Percentiles rank a stretch among this genome's conserved stretches.
Conservation (phyloP, 116 monocot genomes). For the Dioscorea cayenensis region DNA sequence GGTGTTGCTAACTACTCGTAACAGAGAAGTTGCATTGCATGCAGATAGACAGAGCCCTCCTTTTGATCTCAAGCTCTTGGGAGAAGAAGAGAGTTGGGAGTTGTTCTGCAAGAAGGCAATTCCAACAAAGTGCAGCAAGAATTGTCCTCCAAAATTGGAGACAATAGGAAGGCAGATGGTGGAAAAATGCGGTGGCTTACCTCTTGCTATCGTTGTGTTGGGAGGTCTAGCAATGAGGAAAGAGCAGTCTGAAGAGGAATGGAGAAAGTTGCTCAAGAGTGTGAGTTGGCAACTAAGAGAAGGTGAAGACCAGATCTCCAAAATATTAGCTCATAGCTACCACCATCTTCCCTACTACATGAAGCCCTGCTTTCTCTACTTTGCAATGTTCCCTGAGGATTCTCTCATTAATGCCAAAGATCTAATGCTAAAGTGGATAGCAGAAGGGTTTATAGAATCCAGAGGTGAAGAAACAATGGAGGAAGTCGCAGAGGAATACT, state of each 20-base stretch:
- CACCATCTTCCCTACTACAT: constrained; percentile 12
- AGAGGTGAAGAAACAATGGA: constrained; percentile 3
- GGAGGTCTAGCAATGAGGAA: constrained; percentile 13
- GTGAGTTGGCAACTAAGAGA: constrained; percentile 5
- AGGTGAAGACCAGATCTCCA: background rate
- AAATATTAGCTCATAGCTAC: constrained; percentile 20
- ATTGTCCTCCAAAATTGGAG: background rate
- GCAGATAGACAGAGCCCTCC: constrained; percentile 7
- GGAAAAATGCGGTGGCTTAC: constrained; percentile 7
- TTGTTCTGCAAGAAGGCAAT: constrained; percentile 13
- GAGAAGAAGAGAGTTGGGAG: constrained; percentile 15
- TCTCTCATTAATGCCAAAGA: background rate
- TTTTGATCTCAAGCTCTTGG: constrained; percentile 1
- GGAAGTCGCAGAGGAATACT: constrained; percentile 8
- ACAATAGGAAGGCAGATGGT: constrained; percentile 10
- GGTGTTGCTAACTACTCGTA: constrained; percentile 22
- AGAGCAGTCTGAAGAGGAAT: background rate
- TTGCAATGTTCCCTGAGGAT: constrained; percentile 20
- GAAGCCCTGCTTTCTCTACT: constrained; percentile 26
- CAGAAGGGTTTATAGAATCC: constrained; percentile 22
- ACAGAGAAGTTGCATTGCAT: constrained; percentile 7
- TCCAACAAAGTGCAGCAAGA: background rate
- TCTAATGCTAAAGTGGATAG: constrained; percentile 23
- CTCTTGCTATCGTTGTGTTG: constrained; percentile 14
- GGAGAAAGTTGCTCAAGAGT: constrained; percentile 1